Conservation (phyloP, 345 rosid genomes). For the Sonneratia alba region DNA sequence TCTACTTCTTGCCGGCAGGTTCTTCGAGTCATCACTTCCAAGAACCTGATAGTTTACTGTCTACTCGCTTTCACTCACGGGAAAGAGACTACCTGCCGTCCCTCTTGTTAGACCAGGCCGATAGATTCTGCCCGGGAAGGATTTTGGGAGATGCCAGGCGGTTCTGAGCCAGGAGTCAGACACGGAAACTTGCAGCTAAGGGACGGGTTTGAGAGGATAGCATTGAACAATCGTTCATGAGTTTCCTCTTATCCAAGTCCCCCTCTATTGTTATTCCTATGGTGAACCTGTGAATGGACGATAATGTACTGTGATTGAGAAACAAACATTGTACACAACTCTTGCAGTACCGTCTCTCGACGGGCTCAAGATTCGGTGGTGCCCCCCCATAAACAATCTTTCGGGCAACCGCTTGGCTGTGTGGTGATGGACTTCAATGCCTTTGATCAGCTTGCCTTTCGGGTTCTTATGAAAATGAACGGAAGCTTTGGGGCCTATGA, state of each 20-base stretch:
- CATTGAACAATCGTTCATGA: slow-evolving; percentile 1
- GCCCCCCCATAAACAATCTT: neutral
- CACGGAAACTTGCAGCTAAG: slow-evolving; percentile 51
- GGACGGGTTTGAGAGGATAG: slow-evolving; percentile 56
- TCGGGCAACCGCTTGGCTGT: neutral
- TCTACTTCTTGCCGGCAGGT: slow-evolving; percentile 56
- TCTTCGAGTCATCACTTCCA: slow-evolving; percentile 41
- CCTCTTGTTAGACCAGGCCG: slow-evolving; percentile 48
- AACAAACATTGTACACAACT: neutral
- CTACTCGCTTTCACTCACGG: slow-evolving; percentile 46
- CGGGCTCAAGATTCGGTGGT: neutral
- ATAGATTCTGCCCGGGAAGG: slow-evolving; percentile 51
- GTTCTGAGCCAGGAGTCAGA: slow-evolving; percentile 36
- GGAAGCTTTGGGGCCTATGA: neutral
- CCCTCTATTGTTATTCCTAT: neutral
- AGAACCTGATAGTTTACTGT: slow-evolving; percentile 31
- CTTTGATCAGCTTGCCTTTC: slow-evolving; percentile 1
- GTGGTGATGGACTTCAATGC: neutral
- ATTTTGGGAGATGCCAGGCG: slow-evolving; percentile 38
- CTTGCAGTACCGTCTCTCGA: neutral
- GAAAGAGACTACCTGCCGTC: slow-evolving; percentile 61
- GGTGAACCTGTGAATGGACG: neutral
- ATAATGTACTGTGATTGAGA: neutral
- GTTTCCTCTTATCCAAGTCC: neutral
- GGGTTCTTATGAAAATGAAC: neutral